Conservation (phyloP, 1,284 basidiomycete genomes). For the Cryptococcus hybrid region DNA sequence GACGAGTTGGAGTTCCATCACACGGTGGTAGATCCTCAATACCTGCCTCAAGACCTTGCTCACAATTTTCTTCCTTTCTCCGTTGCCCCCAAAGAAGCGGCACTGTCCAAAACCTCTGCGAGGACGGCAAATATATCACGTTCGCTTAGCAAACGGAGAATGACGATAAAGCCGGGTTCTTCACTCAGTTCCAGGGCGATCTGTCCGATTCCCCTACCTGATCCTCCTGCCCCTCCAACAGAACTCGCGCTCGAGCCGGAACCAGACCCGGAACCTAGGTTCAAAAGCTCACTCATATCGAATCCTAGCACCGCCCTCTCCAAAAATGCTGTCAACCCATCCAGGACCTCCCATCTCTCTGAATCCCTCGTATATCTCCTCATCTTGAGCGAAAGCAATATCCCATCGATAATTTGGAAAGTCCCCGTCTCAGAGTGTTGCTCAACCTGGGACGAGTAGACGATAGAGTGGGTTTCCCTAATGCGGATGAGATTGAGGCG, state of each 20-base stretch:
- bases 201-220: slow-evolving; percentile 20
- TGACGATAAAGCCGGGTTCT: slow-evolving; percentile 86
- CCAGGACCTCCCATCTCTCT: slow-evolving; percentile 85
- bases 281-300: slow-evolving; percentile 59
- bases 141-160: slow-evolving; percentile 73
- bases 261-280: slow-evolving; percentile 15
- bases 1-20: slow-evolving; percentile 80
- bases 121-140: slow-evolving; percentile 58
- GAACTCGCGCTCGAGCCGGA: background rate
- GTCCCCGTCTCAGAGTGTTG: slow-evolving; percentile 61
- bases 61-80: slow-evolving; percentile 53
- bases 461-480: background rate
- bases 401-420: slow-evolving; percentile 82
- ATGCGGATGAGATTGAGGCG: background rate
- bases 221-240: background rate
- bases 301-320: slow-evolving; percentile 79
- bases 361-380: slow-evolving; percentile 71
- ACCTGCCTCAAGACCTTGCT: slow-evolving; percentile 70
- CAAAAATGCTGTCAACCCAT: slow-evolving; percentile 78
- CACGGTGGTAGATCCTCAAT: slow-evolving; percentile 76
- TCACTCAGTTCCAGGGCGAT: slow-evolving; percentile 45
- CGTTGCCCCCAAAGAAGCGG: slow-evolving; percentile 30
- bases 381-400: slow-evolving; percentile 59
- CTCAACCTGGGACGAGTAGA: slow-evolving; percentile 14
- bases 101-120: slow-evolving; percentile 50